Evolutionary conservation across 2,329 filamentous ascomycete species (phyloP), one percentile per base, ranked within the genome.

Genomic region (Lasiodiplodia sp.): DNA sequence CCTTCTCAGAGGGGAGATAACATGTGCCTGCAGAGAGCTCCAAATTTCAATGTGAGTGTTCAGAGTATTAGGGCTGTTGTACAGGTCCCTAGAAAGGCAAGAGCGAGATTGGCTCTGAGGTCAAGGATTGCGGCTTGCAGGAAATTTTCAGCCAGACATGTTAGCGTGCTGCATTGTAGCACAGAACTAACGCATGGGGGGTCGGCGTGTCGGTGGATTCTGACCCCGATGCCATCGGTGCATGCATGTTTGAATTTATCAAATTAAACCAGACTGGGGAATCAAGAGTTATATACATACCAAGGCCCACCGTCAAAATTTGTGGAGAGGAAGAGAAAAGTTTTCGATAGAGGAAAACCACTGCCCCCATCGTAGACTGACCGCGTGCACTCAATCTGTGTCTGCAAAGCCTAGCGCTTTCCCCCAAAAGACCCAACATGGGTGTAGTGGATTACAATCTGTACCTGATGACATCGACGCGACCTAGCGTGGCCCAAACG

Each of bases 401-500:
- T 37, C 7, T 56, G n/a, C 18, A n/a, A 38, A 57, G n/a, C 28
- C 28, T 28, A 5, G 21, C 6, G 37, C 4, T 31, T 10, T 21
- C 28, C 18, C 18, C 6, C 11, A 21, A 51, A 34, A 25, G 3
- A 18, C 14, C 28, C 28, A 5, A 28, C 23, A 23, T 23, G 23
- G 23, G 23, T 23, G 23, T 23, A 5, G 28, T 28, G 28, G 28
- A 57, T 31, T n/a, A 67, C n/a, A 40, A 14, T 23, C 65, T 67
- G 18, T 67, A 68, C 34, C 47, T 55, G 14, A 68, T 58, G 10
- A 68, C 66, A 63, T 68, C 66, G n/a, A 68, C 66, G 7, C 57
- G 53, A 14, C 66, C 51, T 11, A 79, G 47, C 3, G 74, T 74
- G 6, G 75, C 78, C 53, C 74, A 71, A 12, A 75, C 69, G 1